A percentile compares a stretch with the other conserved stretches of the same genome.
phyloP scores from a whole-genome alignment of 2,329 filamentous ascomycete genomes.

The Madurella mycetomatis region DNA sequence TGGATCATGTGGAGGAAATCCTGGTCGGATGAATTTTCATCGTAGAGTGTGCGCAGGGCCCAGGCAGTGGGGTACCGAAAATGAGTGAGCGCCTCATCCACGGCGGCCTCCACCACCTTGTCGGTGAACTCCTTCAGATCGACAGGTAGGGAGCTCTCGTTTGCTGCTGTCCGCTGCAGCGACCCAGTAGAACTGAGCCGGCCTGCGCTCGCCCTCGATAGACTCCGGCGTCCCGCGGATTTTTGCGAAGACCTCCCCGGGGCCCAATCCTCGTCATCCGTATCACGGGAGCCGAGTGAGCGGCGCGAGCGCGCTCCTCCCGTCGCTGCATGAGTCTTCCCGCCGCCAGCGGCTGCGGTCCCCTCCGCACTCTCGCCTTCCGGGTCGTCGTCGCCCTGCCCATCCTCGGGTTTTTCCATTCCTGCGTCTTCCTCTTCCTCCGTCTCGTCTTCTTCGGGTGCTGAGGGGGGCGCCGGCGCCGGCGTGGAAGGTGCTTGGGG shows the following conservation, averaged over 20 bases:
- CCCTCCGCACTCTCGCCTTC: slow-evolving; percentile 8
- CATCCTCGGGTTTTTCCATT: slow-evolving; percentile 25
- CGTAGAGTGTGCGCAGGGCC: slow-evolving; percentile 56
- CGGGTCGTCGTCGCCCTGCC: slow-evolving; percentile 6
- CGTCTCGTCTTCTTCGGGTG: slow-evolving; percentile 27
- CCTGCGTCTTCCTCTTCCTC: slow-evolving; percentile 24
- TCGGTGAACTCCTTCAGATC: slow-evolving; percentile 44
- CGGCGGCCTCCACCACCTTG: slow-evolving; percentile 53
- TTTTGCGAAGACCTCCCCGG: slow-evolving; percentile 15
- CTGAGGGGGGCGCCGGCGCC: slow-evolving; percentile 20
- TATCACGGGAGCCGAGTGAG: slow-evolving; percentile 16
- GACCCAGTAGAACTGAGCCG: slow-evolving; percentile 20
- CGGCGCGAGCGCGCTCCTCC: slow-evolving; percentile 18
- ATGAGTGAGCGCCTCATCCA: slow-evolving; percentile 53
- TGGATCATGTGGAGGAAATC: slow-evolving; percentile 54
- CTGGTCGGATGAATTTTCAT: slow-evolving; percentile 49
- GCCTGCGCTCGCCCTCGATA: slow-evolving; percentile 20
- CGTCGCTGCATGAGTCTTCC: slow-evolving; percentile 10
- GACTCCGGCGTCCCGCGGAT: slow-evolving; percentile 20
- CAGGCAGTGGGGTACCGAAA: slow-evolving; percentile 59
- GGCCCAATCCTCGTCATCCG: slow-evolving; percentile 20
- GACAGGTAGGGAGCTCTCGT: slow-evolving; percentile 20
- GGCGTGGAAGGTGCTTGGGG: slow-evolving; percentile 25
- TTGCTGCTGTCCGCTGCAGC: slow-evolving; percentile 20
- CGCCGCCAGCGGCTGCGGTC: not conserved